Conservation (phyloP, 1,139 yeast species). For the Hyphopichia wangnamkhiaoensis region DNA sequence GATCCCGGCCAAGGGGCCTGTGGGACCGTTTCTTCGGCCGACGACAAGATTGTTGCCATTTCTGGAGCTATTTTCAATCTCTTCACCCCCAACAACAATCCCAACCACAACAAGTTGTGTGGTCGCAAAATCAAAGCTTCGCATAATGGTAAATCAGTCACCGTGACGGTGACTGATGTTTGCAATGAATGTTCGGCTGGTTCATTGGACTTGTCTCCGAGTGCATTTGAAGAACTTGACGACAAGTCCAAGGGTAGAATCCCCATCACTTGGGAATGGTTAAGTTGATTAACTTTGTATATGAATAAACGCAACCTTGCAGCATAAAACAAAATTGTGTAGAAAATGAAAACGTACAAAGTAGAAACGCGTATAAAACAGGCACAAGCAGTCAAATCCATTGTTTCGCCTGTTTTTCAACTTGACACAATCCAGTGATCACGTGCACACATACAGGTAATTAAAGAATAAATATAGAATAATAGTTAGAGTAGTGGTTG, state of each 20-base stretch:
- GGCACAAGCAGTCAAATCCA: no score
- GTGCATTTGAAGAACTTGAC: conserved; percentile 42
- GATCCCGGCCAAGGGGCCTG: conserved; percentile 63
- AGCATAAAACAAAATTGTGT: no score
- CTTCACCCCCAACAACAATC: conserved; percentile 33
- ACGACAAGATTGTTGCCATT: conserved; percentile 51
- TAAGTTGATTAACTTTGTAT: conserved; percentile 8
- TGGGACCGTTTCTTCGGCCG: conserved; percentile 47
- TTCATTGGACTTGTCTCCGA: conserved; percentile 49
- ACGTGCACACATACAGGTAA: no score
- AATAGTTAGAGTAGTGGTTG: no score
- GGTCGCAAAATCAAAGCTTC: conserved; percentile 42
- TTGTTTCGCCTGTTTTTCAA: no score
- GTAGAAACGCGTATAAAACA: no score
- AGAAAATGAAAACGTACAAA: no score
- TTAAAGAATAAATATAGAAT: no score
- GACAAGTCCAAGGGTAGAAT: conserved; percentile 43
- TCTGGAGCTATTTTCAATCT: conserved; percentile 37
- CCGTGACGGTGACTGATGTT: conserved; percentile 44
- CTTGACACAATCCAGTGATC: no score
- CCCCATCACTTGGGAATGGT: conserved; percentile 45
- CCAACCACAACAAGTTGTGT: conserved; percentile 45
- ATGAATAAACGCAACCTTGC: no score
- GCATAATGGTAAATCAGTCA: conserved; percentile 43
- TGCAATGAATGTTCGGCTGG: conserved; percentile 40